Percentiles rank a stretch among this genome's conserved stretches.
Conservation (phyloP, 139 green algal species). For the Coelastrella sp. region DNA sequence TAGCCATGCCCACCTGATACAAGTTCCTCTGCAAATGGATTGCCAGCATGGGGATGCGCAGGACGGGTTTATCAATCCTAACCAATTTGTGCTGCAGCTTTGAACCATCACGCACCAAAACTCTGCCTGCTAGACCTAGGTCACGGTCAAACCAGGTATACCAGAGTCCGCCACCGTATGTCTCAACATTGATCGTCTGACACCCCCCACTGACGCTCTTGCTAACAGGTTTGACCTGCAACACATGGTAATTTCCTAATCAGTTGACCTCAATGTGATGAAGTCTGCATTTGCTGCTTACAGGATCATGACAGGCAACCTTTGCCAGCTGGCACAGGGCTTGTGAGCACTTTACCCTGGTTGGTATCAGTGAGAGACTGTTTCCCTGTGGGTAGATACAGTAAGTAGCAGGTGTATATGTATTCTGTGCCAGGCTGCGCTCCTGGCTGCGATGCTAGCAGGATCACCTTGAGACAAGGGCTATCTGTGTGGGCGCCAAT, state of each 20-base stretch:
- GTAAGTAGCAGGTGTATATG: too few species aligned
- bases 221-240: conserved; percentile 80
- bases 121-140: conserved; percentile 85
- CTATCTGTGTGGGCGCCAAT: conserved; percentile 96
- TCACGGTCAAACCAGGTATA: conserved; percentile 99
- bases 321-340: too few species aligned
- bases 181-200: conserved; percentile 88
- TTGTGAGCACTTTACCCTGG: too few species aligned
- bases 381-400: too few species aligned
- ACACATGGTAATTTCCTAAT: too few species aligned
- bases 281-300: too few species aligned
- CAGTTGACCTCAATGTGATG: too few species aligned
- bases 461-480: conserved; percentile 86
- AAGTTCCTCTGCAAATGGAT: conserved; percentile 62
- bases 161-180: conserved; percentile 97
- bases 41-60: conserved; percentile 92
- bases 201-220: conserved; percentile 66
- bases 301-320: too few species aligned
- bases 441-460: too few species aligned
- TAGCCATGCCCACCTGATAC: background rate
- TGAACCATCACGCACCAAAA: conserved; percentile 68
- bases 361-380: too few species aligned
- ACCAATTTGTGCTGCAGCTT: conserved; percentile 59
- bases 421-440: too few species aligned
- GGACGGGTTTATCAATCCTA: conserved; percentile 80